Evolutionary conservation across 352 stramenopile species (phyloP), one percentile per base, ranked within the genome.

Genomic region (Globisporangium recalcitrans): DNA sequence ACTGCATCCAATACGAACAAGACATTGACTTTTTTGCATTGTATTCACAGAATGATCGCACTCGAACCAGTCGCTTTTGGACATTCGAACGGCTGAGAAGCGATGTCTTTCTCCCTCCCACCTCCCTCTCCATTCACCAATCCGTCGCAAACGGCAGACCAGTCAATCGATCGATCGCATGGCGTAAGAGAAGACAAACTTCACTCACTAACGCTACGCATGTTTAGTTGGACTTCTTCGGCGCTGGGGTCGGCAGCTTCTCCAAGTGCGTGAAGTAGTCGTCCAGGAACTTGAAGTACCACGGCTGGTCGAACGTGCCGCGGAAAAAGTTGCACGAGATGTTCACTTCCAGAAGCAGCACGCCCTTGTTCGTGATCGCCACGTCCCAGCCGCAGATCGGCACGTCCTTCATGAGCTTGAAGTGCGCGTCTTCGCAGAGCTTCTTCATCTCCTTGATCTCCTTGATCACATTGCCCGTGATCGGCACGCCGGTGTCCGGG

Each of bases 271-370:
- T 62, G 61, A 95, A 96, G 73, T 95, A 96, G 46, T 91, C 74
- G 63, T 95, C 80, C 22, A 96, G 61, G 70, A 95, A 93, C 54
- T 77, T 64, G 63, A 95, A 95, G 75, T 97, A 97, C 71, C 77
- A 87, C 8, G 69, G 63, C 75, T 96, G 78, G 73, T 97, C 87
- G 60, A 97, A 97, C 19, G 78, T 87, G 60, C 90, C 92, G 42
- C 90, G 87, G 81, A 98, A 98, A 66, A 98, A 98, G 71, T 98
- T 98, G 78, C 92, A 98, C 60, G 89, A 97, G 52, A 97, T 90
- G 77, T 97, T 97, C 36, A 97, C 90, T 59, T 97, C 87, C 49
- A 95, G 66, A 57, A 97, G 73, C 34, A 96, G 67, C 60, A 96
- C 84, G 38, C 91, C 91, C 62, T 95, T 75, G 67, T 90, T 91